Percentiles rank a stretch among this genome's conserved stretches.
Evolutionary conservation across 495 filamentous ascomycete genomes (phyloP).

Genomic region (Pseudoneurospora amorphoporcata): DNA sequence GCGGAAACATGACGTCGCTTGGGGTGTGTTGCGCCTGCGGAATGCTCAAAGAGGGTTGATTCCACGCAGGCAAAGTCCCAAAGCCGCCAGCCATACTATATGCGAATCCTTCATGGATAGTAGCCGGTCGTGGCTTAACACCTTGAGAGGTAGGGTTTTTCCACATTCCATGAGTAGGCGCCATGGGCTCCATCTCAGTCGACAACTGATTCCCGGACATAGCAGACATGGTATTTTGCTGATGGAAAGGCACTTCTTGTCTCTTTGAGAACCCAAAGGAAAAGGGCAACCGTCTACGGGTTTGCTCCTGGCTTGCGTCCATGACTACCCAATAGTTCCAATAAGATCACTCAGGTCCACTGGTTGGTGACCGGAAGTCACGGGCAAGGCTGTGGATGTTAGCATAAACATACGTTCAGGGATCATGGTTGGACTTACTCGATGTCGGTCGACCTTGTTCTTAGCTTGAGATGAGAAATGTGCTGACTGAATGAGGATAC

Average conservation of each 20-base stretch:
- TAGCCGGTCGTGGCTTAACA: constrained; percentile 40
- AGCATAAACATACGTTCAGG: constrained; percentile 23
- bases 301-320: constrained; percentile 30
- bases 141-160: constrained; percentile 33
- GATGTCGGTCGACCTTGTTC: background rate
- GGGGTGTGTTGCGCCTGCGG: constrained; percentile 35
- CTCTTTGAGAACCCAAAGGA: constrained; percentile 3
- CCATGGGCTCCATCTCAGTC: constrained; percentile 26
- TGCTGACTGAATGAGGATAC: constrained; percentile 4
- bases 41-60: constrained; percentile 32
- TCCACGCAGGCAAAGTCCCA: constrained; percentile 42
- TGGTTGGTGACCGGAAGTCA: constrained; percentile 27
- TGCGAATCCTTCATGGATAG: constrained; percentile 49
- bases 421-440: background rate
- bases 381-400: constrained; percentile 15
- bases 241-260: constrained; percentile 22
- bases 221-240: constrained; percentile 15
- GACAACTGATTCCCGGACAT: constrained; percentile 34
- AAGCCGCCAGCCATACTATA: constrained; percentile 45
- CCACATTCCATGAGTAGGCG: constrained; percentile 32
- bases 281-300: background rate
- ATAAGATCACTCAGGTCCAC: constrained; percentile 24
- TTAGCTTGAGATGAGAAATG: background rate
- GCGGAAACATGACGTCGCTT: constrained; percentile 38
- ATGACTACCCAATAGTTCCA: constrained; percentile 21